Base-by-base conservation (phyloP, 176 grass and related monocot species). In the Otatea glauca region DNA sequence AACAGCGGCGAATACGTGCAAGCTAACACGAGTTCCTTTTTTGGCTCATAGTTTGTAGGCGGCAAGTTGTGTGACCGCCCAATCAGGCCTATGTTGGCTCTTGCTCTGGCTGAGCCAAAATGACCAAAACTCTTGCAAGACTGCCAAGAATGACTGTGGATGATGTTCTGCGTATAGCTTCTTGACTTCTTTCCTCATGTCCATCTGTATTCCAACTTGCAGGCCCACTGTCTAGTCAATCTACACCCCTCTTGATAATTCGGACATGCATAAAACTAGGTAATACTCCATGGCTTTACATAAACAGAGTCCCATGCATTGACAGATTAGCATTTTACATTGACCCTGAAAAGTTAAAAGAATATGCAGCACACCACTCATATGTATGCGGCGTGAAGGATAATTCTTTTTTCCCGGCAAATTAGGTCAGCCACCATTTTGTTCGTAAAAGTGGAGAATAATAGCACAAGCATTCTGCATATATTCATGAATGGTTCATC, bases 371-470 rank as follows among this genome's bases (percentile, higher is more conserved):
- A 9, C 17, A 62, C 53, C 68, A 72, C 68, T 45, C 54, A 3
- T 18, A 55, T 24, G 42, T 32, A 32, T 63, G 77, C 39, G 20
- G 50, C 2, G 7, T 23, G 37, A 59, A 45, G 29, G 47, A 2
- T 65, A 32, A 48, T 67, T 49, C 13, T 14, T 15, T 58, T 67
- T 50, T 24, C 12, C 41, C 0, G 5, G 38, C n/a, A 49, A 68
- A 62, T 85, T 89, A 85, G 87, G 87, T 21, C 70, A 62, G 62
- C 69, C 51, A 62, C 62, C 70, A 53, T 79, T 79, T 5, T 11
- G 18, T 18, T 20, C 43, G 53, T 27, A 32, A 12, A 68, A 63
- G 81, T 48, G 32, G 69, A 50, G 69, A 85, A 80, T 75, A 85
- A 69, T 27, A 74, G 4, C 37, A 18, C 12, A 65, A 38, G 16